Conservation (phyloP, 2,329 filamentous ascomycete species). For the Penicillium sp. region DNA sequence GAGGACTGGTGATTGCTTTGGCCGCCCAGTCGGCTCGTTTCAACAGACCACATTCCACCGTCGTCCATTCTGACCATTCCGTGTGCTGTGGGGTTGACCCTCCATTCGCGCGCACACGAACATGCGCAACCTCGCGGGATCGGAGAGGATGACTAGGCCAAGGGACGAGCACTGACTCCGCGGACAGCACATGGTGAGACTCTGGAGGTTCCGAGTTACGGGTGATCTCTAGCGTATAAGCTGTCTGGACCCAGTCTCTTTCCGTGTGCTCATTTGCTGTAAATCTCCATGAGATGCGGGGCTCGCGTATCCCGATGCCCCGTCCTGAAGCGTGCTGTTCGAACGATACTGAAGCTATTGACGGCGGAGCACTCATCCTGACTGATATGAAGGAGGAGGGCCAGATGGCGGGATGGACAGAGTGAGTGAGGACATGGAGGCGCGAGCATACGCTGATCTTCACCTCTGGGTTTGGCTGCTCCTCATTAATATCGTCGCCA, state of each 20-base stretch:
- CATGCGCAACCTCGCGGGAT: background rate
- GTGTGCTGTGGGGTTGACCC: background rate
- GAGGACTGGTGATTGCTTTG: background rate
- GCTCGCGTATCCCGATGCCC: background rate
- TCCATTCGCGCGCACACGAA: background rate
- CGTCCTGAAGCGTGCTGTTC: constrained; percentile 9
- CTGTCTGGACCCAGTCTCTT: background rate
- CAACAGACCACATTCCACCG: constrained; percentile 1
- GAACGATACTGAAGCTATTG: constrained; percentile 8
- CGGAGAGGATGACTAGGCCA: background rate
- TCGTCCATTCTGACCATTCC: constrained; percentile 1
- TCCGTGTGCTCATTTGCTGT: background rate
- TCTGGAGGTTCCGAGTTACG: background rate
- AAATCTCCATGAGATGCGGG: constrained; percentile 6
- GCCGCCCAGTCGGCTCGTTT: constrained; percentile 1
- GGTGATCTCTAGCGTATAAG: background rate
- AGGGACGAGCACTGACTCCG: background rate
- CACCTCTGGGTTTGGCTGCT: no score
- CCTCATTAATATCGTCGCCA: no score
- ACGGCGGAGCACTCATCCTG: constrained; percentile 7
- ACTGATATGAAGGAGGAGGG: no score
- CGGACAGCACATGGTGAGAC: background rate
- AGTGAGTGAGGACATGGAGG: no score
- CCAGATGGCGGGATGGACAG: no score
- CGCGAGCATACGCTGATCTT: no score